Percentiles rank a stretch among this genome's conserved stretches.
phyloP scores from a whole-genome alignment of 768 basidiomycete genomes.

The Dioszegia hungarica region DNA sequence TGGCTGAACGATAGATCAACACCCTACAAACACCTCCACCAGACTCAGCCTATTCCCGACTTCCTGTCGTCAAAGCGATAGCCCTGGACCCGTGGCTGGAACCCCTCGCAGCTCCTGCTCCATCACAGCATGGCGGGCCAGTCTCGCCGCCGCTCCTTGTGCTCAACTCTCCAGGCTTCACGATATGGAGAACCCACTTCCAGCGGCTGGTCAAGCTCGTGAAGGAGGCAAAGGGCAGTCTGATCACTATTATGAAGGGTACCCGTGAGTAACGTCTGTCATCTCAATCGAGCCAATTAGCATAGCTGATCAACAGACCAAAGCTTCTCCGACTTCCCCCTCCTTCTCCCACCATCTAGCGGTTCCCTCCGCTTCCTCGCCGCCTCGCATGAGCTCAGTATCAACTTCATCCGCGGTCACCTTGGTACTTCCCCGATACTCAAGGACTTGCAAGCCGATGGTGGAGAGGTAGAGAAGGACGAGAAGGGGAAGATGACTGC shows the following conservation, averaged over 20 bases:
- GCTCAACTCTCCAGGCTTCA: slow-evolving; percentile 72
- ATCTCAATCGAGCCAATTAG: not conserved
- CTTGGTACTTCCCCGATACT: slow-evolving; percentile 14
- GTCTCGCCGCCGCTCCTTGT: slow-evolving; percentile 56
- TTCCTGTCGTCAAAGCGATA: slow-evolving; percentile 60
- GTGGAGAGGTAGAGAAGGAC: slow-evolving; percentile 21
- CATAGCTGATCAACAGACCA: slow-evolving; percentile 30
- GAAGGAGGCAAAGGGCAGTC: slow-evolving; percentile 34
- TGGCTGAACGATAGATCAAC: slow-evolving; percentile 2
- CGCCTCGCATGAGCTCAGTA: slow-evolving; percentile 33
- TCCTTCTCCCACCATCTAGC: slow-evolving; percentile 27
- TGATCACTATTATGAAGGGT: slow-evolving; percentile 31
- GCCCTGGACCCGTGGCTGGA: slow-evolving; percentile 82
- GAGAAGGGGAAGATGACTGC: slow-evolving; percentile 31
- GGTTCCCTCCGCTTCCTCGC: slow-evolving; percentile 10
- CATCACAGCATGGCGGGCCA: slow-evolving; percentile 2
- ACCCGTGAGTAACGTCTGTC: slow-evolving; percentile 44
- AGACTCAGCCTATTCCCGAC: not conserved
- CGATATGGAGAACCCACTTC: slow-evolving; percentile 74
- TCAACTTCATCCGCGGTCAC: slow-evolving; percentile 27
- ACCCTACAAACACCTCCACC: slow-evolving; percentile 19
- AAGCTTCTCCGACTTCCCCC: slow-evolving; percentile 46
- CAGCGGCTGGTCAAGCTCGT: slow-evolving; percentile 57
- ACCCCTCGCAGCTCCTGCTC: slow-evolving; percentile 58
- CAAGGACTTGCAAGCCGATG: slow-evolving; percentile 24